Evolutionary conservation across 2,329 filamentous ascomycete species (phyloP).

Genomic region (Dothistroma septosporum): DNA sequence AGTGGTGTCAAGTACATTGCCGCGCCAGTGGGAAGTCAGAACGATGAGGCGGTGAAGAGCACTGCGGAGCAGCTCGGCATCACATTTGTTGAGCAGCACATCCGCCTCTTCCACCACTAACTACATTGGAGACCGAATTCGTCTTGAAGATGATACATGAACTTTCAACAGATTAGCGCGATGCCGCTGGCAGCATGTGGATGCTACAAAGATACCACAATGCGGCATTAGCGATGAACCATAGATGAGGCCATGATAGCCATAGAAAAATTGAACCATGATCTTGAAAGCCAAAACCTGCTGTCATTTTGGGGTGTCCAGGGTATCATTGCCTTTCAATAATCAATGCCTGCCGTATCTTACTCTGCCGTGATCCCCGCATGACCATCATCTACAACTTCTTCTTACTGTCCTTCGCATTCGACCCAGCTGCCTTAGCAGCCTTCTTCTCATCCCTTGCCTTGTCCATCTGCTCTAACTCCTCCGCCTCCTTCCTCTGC

Average conservation of each 20-base stretch:
- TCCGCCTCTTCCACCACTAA: slow-evolving; percentile 92
- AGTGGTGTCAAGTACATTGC: slow-evolving; percentile 96
- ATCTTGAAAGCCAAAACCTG: background rate
- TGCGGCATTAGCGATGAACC: slow-evolving; percentile 2
- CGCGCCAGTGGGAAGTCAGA: slow-evolving; percentile 84
- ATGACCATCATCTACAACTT: slow-evolving; percentile 27
- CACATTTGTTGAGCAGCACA: slow-evolving; percentile 91
- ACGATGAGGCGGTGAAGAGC: slow-evolving; percentile 75
- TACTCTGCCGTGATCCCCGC: background rate
- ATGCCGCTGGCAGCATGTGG: slow-evolving; percentile 1
- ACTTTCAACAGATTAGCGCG: slow-evolving; percentile 8
- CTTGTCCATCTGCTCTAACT: slow-evolving; percentile 63
- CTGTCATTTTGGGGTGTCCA: background rate
- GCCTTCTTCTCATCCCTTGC: slow-evolving; percentile 48
- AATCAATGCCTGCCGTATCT: background rate
- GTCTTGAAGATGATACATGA: slow-evolving; percentile 6
- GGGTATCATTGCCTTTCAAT: slow-evolving; percentile 3
- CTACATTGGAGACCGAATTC: background rate
- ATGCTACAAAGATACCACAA: slow-evolving; percentile 1
- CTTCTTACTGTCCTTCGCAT: slow-evolving; percentile 25
- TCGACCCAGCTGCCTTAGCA: slow-evolving; percentile 36
- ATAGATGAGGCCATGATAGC: background rate
- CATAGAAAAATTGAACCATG: background rate
- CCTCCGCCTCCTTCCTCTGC: slow-evolving; percentile 84
- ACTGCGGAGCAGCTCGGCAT: slow-evolving; percentile 90